Conservation (phyloP, 2,329 filamentous ascomycete species). For the Talaromyces sp. region DNA sequence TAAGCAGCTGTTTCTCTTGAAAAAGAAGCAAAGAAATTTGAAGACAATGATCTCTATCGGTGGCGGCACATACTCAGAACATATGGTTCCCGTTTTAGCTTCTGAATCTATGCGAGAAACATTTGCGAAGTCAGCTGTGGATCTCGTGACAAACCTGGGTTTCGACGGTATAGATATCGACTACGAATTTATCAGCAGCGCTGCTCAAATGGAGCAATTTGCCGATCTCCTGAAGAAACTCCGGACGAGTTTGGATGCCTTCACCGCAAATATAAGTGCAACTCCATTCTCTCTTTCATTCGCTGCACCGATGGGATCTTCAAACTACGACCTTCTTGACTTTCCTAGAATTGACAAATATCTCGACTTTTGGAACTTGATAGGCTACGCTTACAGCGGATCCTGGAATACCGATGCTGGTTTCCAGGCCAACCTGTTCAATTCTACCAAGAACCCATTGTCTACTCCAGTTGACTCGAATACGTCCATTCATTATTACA, state of each 20-base stretch:
- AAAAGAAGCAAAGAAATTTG: slow-evolving; percentile 68
- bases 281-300: slow-evolving; percentile 20
- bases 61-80: slow-evolving; percentile 71
- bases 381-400: slow-evolving; percentile 72
- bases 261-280: not conserved
- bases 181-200: slow-evolving; percentile 24
- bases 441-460: not conserved
- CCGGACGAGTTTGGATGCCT: not conserved
- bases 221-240: slow-evolving; percentile 1
- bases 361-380: slow-evolving; percentile 53
- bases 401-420: slow-evolving; percentile 2
- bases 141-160: slow-evolving; percentile 70
- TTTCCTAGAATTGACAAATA: slow-evolving; percentile 41
- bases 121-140: slow-evolving; percentile 66
- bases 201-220: slow-evolving; percentile 3
- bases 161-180: slow-evolving; percentile 50
- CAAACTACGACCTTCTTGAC: slow-evolving; percentile 40
- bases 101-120: slow-evolving; percentile 52
- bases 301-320: slow-evolving; percentile 26
- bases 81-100: slow-evolving; percentile 63
- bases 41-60: slow-evolving; percentile 80
- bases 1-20: slow-evolving; percentile 46
- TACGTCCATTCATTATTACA: slow-evolving; percentile 1
- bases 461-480: slow-evolving; percentile 1
- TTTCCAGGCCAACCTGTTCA: slow-evolving; percentile 1